phyloP scores from a whole-genome alignment of 1,284 basidiomycete species.

The Apiotrichum brassicae region DNA sequence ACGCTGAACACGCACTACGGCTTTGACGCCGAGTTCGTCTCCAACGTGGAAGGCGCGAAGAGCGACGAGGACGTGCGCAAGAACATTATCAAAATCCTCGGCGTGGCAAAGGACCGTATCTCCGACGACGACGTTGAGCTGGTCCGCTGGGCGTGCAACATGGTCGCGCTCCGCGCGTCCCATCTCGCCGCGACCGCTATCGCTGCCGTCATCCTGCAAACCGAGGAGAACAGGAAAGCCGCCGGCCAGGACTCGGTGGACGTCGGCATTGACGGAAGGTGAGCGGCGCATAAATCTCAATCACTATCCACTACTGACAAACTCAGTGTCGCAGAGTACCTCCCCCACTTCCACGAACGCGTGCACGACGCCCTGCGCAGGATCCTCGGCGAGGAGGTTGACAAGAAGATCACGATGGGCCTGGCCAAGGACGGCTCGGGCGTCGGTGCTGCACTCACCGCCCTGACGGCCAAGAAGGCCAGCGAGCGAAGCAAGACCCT shows the following conservation, averaged over 20 bases:
- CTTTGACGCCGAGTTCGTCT: conserved; percentile 87
- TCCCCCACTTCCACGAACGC: conserved; percentile 72
- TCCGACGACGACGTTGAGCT: conserved; percentile 56
- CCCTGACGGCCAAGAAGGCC: conserved; percentile 48
- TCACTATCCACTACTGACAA: too few species aligned
- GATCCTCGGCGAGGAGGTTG: conserved; percentile 71
- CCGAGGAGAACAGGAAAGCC: conserved; percentile 54
- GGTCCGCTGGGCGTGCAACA: conserved; percentile 68
- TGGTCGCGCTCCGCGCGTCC: conserved; percentile 78
- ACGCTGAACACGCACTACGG: conserved; percentile 84
- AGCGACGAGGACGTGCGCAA: conserved; percentile 44
- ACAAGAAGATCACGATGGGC: conserved; percentile 73
- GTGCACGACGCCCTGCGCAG: conserved; percentile 67
- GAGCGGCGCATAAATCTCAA: too few species aligned
- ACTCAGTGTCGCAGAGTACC: conserved; percentile 75
- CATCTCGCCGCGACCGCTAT: conserved; percentile 78
- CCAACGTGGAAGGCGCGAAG: conserved; percentile 61
- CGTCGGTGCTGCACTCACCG: conserved; percentile 58
- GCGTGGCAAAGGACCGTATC: conserved; percentile 51
- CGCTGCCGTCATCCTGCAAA: conserved; percentile 78
- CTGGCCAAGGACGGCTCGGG: conserved; percentile 96
- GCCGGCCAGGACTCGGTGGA: conserved; percentile 54
- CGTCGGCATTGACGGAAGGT: conserved; percentile 87
- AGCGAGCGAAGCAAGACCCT: conserved; percentile 14
- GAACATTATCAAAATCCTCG: conserved; percentile 61